phyloP scores from a whole-genome alignment of 2,329 filamentous ascomycete genomes.

The Bipolaris cookei region DNA sequence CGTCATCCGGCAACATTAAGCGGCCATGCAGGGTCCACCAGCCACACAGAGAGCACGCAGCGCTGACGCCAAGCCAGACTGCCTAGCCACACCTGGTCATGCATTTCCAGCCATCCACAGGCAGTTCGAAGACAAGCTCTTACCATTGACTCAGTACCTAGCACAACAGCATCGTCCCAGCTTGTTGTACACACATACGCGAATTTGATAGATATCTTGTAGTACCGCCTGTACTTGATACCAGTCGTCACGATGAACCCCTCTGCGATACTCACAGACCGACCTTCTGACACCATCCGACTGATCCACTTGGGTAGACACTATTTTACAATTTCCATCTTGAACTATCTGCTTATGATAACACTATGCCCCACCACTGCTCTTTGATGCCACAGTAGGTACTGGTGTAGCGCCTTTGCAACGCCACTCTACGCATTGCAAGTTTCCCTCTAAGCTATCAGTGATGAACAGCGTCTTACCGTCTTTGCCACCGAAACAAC shows the following conservation, averaged over 20 bases:
- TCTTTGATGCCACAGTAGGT: not conserved
- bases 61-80: not conserved
- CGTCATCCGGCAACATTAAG: conserved; percentile 25
- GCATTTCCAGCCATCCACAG: not conserved
- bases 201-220: no score
- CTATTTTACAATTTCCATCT: no score
- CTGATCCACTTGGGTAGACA: not conserved
- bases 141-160: no score
- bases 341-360: not conserved
- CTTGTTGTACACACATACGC: no score
- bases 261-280: no score
- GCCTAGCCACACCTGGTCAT: conserved; percentile 10
- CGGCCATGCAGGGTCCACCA: conserved; percentile 28
- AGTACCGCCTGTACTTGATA: no score
- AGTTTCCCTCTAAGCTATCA: conserved; percentile 50
- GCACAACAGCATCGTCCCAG: no score
- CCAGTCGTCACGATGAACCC: no score
- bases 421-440: conserved; percentile 47
- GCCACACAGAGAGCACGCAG: not conserved
- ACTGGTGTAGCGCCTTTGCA: conserved; percentile 26
- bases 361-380: not conserved
- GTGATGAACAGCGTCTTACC: conserved; percentile 52
- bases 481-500: conserved; percentile 51
- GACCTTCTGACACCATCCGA: no score
- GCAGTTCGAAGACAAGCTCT: no score